Evolutionary conservation across 768 basidiomycete species (phyloP), one percentile per base, ranked within the genome.

Genomic region (Lentinus brumalis): DNA sequence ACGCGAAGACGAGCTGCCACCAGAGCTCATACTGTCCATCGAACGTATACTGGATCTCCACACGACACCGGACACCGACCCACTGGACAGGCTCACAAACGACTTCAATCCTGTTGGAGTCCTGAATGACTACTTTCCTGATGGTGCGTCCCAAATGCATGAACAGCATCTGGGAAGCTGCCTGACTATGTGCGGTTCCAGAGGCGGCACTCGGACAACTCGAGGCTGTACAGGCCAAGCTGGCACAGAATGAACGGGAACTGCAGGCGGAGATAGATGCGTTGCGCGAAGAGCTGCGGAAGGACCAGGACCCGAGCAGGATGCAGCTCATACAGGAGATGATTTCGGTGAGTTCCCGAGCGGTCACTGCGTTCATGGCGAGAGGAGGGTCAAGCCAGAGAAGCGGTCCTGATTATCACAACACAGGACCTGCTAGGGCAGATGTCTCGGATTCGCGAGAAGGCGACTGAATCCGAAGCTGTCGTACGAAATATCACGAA

Each of bases 401-500:
- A 32, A 40, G 18, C 45, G 8, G 30, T 3, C 30, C 14, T 21
- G 6, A 35, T 11, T 6, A 6, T 8, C 44, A 15, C 32, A 39
- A 39, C 16, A 16, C 69, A 98, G 96, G 95, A 97, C 70, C 81
- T 98, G 15, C 82, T 98, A 50, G 88, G 90, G 30, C 96, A 98
- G 77, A 96, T 98, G 86, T 95, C 91, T 40, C 89, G 91, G 57
- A 97, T 98, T 65, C 85, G 94, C 46, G 95, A 98, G 75, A 98
- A 98, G 71, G 95, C 96, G 0, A 92, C 94, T 1, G 97, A 99
- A 71, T 95, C 94, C 3, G 97, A 98, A 69, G 94, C 94, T 1
- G 93, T 98, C 50, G 97, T 98, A 29, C 83, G 91, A 55, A 87
- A 93, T 66, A 97, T 98, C 65, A 99, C 97, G 2, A 90, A 92